Evolutionary conservation across 352 stramenopile species (phyloP), one percentile per base, ranked within the genome.

Genomic region (Albugo candida): DNA sequence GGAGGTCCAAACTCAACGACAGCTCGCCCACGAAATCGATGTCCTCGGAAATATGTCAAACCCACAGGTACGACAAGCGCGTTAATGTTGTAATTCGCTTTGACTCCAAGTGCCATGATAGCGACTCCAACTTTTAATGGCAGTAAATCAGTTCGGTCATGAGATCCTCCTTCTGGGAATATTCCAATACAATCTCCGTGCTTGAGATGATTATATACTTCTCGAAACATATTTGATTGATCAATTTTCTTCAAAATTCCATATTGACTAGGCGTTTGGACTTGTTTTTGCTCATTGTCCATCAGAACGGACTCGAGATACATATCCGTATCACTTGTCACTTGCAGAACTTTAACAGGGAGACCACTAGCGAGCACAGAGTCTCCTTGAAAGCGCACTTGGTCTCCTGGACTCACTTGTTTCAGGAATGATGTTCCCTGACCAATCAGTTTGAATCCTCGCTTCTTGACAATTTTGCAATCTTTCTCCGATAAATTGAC

Each of bases 31-130:
- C 95, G 77, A 71, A 98, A 99, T 45, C 86, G 71, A 56, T 98
- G 93, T 27, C 89, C 89, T 34, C 81, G 75, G 62, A 98, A 98
- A 62, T 99, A 99, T 59, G 97, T 98, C 34, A 99, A 67, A 8
- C 95, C 95, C 37, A 98, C 93, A 5, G 95, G 93, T 24, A 98
- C 88, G 14, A 99, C 95, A 0, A 91, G 89, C 31, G 94, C 81
- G 20, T 87, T 95, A 21, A 98, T 81, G 35, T 93, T 94, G 65
- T 97, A 93, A 64, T 96, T 92, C 64, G 97, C 93, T 47, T 97
- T 83, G 37, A 89, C 88, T 18, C 83, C 89, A 36, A 98, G 89
- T 12, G 94, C 95, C 82, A 99, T 98, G 36, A 98, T 69, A n/a
- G 92, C 91, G 34, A 99, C 89, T 27, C 95, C 94, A 47, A 92